phyloP scores from a whole-genome alignment of 805 yeast genomes.

The Yamadazyma sp. region DNA sequence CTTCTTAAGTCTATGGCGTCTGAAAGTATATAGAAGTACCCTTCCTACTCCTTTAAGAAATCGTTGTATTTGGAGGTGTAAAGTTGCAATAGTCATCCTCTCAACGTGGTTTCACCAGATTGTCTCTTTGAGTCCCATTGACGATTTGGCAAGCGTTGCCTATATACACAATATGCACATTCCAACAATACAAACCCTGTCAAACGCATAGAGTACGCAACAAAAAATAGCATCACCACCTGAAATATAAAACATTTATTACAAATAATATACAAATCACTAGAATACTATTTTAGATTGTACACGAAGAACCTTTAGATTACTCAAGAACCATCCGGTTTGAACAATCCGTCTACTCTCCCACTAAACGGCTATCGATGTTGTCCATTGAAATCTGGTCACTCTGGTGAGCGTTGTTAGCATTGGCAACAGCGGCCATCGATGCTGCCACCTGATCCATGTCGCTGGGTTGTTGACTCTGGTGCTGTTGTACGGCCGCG shows the following conservation, averaged over 20 bases:
- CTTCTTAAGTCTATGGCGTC: too few species aligned
- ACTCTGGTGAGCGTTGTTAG: slow-evolving; percentile 23
- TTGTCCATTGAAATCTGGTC: slow-evolving; percentile 43
- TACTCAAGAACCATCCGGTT: too few species aligned
- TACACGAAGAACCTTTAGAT: slow-evolving; percentile 2
- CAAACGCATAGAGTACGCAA: too few species aligned
- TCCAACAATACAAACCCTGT: slow-evolving; percentile 24
- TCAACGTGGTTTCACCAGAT: too few species aligned
- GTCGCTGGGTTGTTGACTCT: slow-evolving; percentile 26
- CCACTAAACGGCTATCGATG: slow-evolving; percentile 45
- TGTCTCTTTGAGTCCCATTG: too few species aligned
- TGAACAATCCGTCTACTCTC: slow-evolving; percentile 30
- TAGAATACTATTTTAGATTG: slow-evolving; percentile 4
- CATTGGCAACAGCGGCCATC: slow-evolving; percentile 41
- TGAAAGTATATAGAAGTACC: too few species aligned
- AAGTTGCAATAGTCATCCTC: too few species aligned
- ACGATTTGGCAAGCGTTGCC: too few species aligned
- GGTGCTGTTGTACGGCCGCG: slow-evolving; percentile 25
- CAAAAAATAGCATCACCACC: background rate
- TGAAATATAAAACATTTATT: slow-evolving; percentile 10
- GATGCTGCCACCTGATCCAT: slow-evolving; percentile 40
- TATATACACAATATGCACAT: too few species aligned
- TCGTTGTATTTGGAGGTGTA: too few species aligned
- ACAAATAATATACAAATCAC: slow-evolving; percentile 12
- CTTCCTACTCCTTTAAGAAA: too few species aligned